Evolutionary conservation across 495 filamentous ascomycete species (phyloP).

Genomic region (Penicillium atrosanguineum): DNA sequence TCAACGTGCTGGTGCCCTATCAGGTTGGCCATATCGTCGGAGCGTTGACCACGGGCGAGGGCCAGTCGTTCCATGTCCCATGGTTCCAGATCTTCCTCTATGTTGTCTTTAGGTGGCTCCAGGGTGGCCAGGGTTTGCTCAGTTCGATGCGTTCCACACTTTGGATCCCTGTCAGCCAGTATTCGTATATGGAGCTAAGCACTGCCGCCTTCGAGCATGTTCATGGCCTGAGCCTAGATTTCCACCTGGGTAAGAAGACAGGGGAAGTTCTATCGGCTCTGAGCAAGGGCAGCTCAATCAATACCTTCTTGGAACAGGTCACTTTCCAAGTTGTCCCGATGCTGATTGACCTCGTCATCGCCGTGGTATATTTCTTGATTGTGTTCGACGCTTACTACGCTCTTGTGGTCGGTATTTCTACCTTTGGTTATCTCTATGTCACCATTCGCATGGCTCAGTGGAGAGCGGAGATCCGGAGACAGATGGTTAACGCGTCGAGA

Average conservation of each 20-base stretch:
- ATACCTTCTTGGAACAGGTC: slow-evolving; percentile 91
- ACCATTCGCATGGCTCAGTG: slow-evolving; percentile 95
- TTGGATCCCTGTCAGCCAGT: slow-evolving; percentile 95
- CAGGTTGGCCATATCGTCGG: slow-evolving; percentile 73
- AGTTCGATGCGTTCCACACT: slow-evolving; percentile 76
- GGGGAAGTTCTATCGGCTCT: slow-evolving; percentile 93
- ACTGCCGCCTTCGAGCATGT: slow-evolving; percentile 97
- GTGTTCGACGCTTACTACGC: slow-evolving; percentile 85
- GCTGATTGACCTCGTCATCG: slow-evolving; percentile 84
- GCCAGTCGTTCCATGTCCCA: slow-evolving; percentile 50
- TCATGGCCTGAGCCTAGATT: slow-evolving; percentile 89
- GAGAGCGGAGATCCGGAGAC: slow-evolving; percentile 81
- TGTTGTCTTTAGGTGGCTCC: slow-evolving; percentile 78
- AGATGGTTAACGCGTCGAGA: slow-evolving; percentile 91
- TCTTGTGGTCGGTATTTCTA: slow-evolving; percentile 84
- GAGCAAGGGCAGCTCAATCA: slow-evolving; percentile 94
- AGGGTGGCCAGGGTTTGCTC: slow-evolving; percentile 82
- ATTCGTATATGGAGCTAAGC: slow-evolving; percentile 91
- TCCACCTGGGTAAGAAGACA: slow-evolving; percentile 94
- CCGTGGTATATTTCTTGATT: slow-evolving; percentile 80
- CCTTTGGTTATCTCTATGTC: slow-evolving; percentile 94
- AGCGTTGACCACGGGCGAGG: slow-evolving; percentile 54
- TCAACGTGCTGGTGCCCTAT: slow-evolving; percentile 77
- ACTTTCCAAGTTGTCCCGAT: slow-evolving; percentile 95
- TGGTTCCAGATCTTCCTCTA: slow-evolving; percentile 74